Evolutionary conservation across 352 stramenopile species (phyloP), one percentile per base, ranked within the genome.

Genomic region (Pythium dissimile): DNA sequence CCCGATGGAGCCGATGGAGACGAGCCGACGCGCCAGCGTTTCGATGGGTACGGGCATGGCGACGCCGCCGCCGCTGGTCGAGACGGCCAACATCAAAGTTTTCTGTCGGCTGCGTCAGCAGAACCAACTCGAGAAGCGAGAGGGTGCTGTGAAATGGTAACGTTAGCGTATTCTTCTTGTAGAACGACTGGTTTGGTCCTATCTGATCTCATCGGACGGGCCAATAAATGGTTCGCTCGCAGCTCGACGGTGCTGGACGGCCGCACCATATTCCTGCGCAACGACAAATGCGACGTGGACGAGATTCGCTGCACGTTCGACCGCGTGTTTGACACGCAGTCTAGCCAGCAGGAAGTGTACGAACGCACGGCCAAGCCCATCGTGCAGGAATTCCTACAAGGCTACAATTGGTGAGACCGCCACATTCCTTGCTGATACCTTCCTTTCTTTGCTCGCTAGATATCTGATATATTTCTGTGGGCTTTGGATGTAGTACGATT

Each of bases 261-360:
- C n/a, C 66, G 73, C 30, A 86, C 75, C 41, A 62, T 87, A 41
- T 82, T 73, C 30, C 56, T 89, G 18, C 79, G 77, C 43, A 86
- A 84, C 61, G 74, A 84, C n/a, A 73, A 67, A 31, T 87, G 76
- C 43, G 77, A 89, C 24, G 79, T 87, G 20, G 80, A 89, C 57
- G 79, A 87, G 63, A 86, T 87, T 48, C 73, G 82, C 44, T 92
- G 67, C 51, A 86, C 73, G 2, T 92, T 90, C 44, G 80, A 90
- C 55, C 75, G 68, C 47, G 79, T 90, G 7, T 92, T 92, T 54
- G 65, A 78, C 43, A 49, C 66, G 44, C 26, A 82, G 42, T 72
- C 80, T 9, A 89, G 58, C 3, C 80, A 92, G 54, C 54, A 76
- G 34, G 73, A 92, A 21, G 78, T 92, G 3, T 92, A 88, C 59